These are phyloP conservation scores for Lipomyces spencermartinsiae DNA, from an alignment of 805 yeast genomes.

Conservation along the genomic window DNA sequence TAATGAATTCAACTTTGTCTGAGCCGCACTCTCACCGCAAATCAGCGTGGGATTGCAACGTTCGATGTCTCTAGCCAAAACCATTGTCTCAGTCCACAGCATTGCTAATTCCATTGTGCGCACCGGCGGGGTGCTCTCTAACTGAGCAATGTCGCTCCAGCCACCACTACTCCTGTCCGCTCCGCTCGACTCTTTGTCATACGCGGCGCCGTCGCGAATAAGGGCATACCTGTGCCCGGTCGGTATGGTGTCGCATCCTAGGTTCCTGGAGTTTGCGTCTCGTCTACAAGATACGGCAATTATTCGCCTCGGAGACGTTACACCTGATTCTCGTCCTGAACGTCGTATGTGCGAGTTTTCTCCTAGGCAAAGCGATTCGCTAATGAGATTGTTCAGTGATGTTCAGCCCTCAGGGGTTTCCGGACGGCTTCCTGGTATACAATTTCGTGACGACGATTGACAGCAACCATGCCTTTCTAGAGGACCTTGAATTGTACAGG, in stretches of 20 bases:
- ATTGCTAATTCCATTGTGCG: not conserved
- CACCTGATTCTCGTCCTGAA: constrained; percentile 61
- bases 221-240: constrained; percentile 38
- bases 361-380: not conserved
- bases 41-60: not conserved
- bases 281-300: constrained; percentile 60
- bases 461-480: constrained; percentile 67
- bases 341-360: constrained; percentile 40
- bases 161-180: constrained; percentile 10
- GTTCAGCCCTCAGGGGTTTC: constrained; percentile 86
- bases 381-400: constrained; percentile 41
- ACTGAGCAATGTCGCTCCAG: constrained; percentile 12
- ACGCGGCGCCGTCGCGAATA: constrained; percentile 37
- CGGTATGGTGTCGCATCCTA: constrained; percentile 34
- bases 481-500: constrained; percentile 89
- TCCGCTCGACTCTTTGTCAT: constrained; percentile 35
- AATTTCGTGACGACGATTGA: constrained; percentile 58
- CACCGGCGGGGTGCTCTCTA: not conserved
- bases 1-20: too few relatives aligned
- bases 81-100: not conserved
- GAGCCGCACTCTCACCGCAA: not conserved
- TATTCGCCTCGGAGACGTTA: constrained; percentile 75
- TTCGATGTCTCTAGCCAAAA: not conserved
- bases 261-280: constrained; percentile 47
- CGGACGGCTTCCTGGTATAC: constrained; percentile 73